phyloP scores from a whole-genome alignment of 2,329 filamentous ascomycete species.

The Ophiobolus disseminans region DNA sequence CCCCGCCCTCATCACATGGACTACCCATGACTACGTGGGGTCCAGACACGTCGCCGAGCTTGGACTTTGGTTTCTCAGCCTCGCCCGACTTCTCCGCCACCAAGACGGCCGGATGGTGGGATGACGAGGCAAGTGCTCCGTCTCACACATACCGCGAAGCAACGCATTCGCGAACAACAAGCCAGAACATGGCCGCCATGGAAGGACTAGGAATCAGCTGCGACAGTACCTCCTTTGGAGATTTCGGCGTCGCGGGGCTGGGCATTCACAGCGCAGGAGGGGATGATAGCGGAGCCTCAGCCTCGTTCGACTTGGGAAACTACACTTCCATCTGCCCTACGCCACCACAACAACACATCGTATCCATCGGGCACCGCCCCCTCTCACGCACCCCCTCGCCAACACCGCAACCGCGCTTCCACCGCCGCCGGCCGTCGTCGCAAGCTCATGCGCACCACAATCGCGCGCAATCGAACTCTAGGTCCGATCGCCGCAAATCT shows the following conservation, averaged over 20 bases:
- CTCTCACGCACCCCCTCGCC: slow-evolving; percentile 34
- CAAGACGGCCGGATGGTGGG: slow-evolving; percentile 42
- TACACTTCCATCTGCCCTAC: slow-evolving; percentile 26
- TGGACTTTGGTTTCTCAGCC: slow-evolving; percentile 44
- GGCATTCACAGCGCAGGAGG: slow-evolving; percentile 13
- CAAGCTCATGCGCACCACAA: slow-evolving; percentile 8
- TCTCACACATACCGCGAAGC: slow-evolving; percentile 27
- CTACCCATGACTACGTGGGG: slow-evolving; percentile 42
- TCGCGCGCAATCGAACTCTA: not conserved
- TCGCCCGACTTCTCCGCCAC: slow-evolving; percentile 35
- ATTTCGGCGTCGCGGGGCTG: slow-evolving; percentile 15
- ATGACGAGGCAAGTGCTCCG: slow-evolving; percentile 22
- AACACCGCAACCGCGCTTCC: slow-evolving; percentile 34
- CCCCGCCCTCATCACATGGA: slow-evolving; percentile 42
- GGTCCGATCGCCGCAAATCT: slow-evolving; percentile 27
- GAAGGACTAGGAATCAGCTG: slow-evolving; percentile 44
- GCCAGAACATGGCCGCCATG: slow-evolving; percentile 21
- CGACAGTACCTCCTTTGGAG: slow-evolving; percentile 31
- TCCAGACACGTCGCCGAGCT: slow-evolving; percentile 29
- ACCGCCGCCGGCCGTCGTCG: slow-evolving; percentile 29
- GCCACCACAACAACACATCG: slow-evolving; percentile 18
- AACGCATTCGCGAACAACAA: slow-evolving; percentile 23
- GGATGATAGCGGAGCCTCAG: slow-evolving; percentile 6
- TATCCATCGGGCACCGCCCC: slow-evolving; percentile 28
- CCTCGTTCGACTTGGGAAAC: slow-evolving; percentile 26